Percentiles rank a stretch among this genome's conserved stretches.
Evolutionary conservation across 2,329 filamentous ascomycete species (phyloP).

Genomic region (Allantophomopsis lycopodina): DNA sequence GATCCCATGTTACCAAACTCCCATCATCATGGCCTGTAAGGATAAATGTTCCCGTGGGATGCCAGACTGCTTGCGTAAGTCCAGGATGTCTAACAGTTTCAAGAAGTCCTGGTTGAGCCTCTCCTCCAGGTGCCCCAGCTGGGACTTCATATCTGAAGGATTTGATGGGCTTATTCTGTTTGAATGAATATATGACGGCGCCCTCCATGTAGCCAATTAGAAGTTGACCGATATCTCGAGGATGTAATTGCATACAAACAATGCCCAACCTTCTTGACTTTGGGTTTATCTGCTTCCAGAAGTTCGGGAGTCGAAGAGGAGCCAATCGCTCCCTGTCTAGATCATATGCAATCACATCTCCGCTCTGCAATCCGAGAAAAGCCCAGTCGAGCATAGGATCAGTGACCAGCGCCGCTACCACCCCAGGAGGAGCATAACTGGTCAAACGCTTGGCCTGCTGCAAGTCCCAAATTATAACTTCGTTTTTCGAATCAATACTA

Average conservation of each 20-base stretch:
- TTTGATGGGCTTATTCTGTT: conserved; percentile 66
- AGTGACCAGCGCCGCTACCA: conserved; percentile 59
- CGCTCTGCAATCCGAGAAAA: conserved; percentile 68
- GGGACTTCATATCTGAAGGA: conserved; percentile 78
- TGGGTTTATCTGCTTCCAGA: conserved; percentile 67
- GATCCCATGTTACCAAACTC: conserved; percentile 88
- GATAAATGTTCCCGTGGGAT: conserved; percentile 54
- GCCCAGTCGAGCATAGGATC: conserved; percentile 92
- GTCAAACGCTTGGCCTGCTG: conserved; percentile 52
- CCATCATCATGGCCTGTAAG: conserved; percentile 40
- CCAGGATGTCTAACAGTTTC: conserved; percentile 55
- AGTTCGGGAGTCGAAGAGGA: conserved; percentile 71
- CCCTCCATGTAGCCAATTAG: conserved; percentile 85
- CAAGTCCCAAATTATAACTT: conserved; percentile 73
- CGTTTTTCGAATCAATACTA: conserved; percentile 74
- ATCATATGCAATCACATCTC: conserved; percentile 86
- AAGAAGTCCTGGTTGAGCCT: conserved; percentile 47
- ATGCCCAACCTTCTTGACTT: conserved; percentile 50
- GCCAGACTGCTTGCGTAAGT: conserved; percentile 79
- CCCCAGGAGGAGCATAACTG: conserved; percentile 63
- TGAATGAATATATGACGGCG: conserved; percentile 86
- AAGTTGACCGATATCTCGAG: conserved; percentile 81
- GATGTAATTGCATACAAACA: conserved; percentile 73
- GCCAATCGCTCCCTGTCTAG: conserved; percentile 68
- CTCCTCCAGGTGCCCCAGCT: conserved; percentile 62